Conservation (phyloP, 2,329 filamentous ascomycete genomes). For the Aspergillus ochraceoroseus region DNA sequence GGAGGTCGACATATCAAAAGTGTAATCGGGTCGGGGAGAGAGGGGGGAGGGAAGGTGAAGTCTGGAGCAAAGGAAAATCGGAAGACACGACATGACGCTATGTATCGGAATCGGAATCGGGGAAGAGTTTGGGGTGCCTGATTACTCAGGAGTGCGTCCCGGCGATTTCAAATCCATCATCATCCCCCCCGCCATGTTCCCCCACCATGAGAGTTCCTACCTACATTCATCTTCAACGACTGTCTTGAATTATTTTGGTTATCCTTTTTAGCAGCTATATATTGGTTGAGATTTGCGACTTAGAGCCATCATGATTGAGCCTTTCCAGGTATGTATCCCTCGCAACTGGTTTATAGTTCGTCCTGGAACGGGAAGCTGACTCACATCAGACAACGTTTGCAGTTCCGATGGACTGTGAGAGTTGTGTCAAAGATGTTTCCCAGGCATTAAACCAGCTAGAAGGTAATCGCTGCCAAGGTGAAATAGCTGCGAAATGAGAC, state of each 20-base stretch:
- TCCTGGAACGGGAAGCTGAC: slow-evolving; percentile 2
- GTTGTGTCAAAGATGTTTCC: slow-evolving; percentile 82
- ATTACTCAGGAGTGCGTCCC: slow-evolving; percentile 3
- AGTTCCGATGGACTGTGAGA: slow-evolving; percentile 86
- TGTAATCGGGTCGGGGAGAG: background rate
- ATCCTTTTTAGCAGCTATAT: background rate
- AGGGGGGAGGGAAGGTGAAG: slow-evolving; percentile 12
- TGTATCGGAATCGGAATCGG: no score
- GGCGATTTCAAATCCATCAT: slow-evolving; percentile 26
- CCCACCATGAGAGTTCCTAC: slow-evolving; percentile 5
- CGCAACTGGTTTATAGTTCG: background rate
- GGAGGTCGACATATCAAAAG: slow-evolving; percentile 51
- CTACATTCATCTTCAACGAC: background rate
- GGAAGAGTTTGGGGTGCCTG: slow-evolving; percentile 18
- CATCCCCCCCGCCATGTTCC: slow-evolving; percentile 24
- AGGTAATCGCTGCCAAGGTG: slow-evolving; percentile 42
- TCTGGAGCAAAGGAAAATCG: slow-evolving; percentile 11
- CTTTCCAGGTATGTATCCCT: slow-evolving; percentile 41
- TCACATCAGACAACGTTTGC: slow-evolving; percentile 76
- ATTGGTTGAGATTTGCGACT: slow-evolving; percentile 7
- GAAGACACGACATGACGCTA: slow-evolving; percentile 28
- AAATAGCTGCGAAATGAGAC: background rate
- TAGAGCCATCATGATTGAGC: slow-evolving; percentile 39
- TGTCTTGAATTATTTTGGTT: background rate
- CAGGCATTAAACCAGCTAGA: slow-evolving; percentile 68